Conservation (phyloP, 768 basidiomycete genomes). For the Pleurotus sapidus region DNA sequence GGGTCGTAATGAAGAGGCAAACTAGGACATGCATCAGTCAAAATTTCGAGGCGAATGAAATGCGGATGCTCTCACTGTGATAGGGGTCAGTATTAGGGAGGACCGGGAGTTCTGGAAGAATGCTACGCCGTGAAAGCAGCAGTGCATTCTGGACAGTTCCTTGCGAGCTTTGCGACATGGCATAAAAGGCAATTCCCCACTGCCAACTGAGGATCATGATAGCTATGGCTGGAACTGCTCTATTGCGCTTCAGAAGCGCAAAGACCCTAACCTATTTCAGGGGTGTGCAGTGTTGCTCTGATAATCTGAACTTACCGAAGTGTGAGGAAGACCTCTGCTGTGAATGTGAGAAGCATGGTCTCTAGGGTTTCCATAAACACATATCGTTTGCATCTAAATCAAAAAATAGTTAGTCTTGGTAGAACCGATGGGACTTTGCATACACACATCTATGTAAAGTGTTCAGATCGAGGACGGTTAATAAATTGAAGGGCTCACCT, state of each 20-base stretch:
- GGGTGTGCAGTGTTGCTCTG: neutral
- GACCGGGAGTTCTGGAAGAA: neutral
- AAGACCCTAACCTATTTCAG: neutral
- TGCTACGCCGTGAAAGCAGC: neutral
- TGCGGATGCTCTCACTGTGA: neutral
- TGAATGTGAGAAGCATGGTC: conserved; percentile 9
- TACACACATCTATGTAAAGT: too few species aligned
- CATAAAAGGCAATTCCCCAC: conserved; percentile 5
- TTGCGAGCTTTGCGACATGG: conserved; percentile 3
- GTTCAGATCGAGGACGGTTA: too few species aligned
- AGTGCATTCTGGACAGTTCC: conserved; percentile 5
- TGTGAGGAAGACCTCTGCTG: conserved; percentile 8
- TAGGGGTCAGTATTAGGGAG: conserved; percentile 10
- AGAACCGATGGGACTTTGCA: too few species aligned
- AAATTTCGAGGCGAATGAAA: neutral
- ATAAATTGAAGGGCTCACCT: too few species aligned
- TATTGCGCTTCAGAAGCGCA: conserved; percentile 7
- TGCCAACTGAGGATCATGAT: conserved; percentile 6
- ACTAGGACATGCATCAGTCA: neutral
- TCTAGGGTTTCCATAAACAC: conserved; percentile 10
- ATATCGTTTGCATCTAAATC: conserved; percentile 9
- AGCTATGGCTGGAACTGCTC: neutral
- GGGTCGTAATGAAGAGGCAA: conserved; percentile 7
- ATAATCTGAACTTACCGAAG: neutral
- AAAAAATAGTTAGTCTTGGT: neutral